Evolutionary conservation across 352 stramenopile species (phyloP), one percentile per base, ranked within the genome.

Genomic region (Halophytophthora batemanensis): DNA sequence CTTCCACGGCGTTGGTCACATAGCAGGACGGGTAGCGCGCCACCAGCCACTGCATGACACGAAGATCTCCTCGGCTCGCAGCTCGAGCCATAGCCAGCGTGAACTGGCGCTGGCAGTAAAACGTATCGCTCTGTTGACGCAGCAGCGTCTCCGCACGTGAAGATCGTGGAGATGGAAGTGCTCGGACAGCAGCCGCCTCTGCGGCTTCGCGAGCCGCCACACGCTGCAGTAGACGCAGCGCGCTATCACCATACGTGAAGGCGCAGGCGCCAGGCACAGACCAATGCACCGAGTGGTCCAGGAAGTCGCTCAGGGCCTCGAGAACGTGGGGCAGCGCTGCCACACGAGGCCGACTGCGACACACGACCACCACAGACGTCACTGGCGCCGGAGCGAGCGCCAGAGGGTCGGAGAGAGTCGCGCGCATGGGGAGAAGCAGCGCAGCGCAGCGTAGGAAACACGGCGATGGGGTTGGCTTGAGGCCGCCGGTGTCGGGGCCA

Each of bases 231-330:
- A 56, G 41, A 4, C 23, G n/a, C 22, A 44, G 15, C 11, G 34
- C 33, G 15, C 33, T 19, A 19, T 23, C 33, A 4, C 25, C 25
- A 15, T 34, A 37, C 13, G 15, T 23, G 23, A 40, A 36, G 28
- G 41, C 40, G 34, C 46, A 39, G 22, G 46, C 46, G 23, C 15
- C 10, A 6, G 37, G 17, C 13, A 56, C 25, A 6, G 36, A 18
- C 50, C 50, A 56, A 33, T 41, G 50, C 14, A 2, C 50, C 6
- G 42, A 56, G n/a, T 18, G 28, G 50, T 56, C 50, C 8, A 56
- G 34, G 21, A 50, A 56, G 31, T 23, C 40, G 50, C 50, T 56
- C 18, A 56, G 34, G 13, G 35, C 15, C 18, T 33, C 19, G 19
- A 43, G 31, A 19, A 56, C 40, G 41, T 56, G 50, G 18, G 40